phyloP scores from a whole-genome alignment of 2,329 filamentous ascomycete genomes.

The Clarireedia homoeocarpa region DNA sequence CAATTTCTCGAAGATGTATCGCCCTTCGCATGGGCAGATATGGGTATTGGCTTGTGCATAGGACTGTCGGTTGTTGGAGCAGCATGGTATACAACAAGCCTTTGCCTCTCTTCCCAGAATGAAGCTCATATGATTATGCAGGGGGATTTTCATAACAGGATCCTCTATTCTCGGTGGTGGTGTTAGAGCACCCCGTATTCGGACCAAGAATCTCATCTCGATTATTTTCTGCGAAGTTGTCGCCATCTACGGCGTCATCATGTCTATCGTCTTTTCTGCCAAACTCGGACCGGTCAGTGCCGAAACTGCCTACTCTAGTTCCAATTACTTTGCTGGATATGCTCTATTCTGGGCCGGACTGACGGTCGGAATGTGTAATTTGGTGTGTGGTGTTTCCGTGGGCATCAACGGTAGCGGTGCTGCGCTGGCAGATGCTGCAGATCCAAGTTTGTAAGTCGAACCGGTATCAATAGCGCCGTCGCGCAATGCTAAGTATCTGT shows the following conservation, averaged over 20 bases:
- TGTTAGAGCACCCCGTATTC: constrained; percentile 93
- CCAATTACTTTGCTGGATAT: constrained; percentile 89
- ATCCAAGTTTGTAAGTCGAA: constrained; percentile 71
- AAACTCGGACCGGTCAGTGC: constrained; percentile 64
- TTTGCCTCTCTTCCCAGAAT: background rate
- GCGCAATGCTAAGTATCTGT: constrained; percentile 13
- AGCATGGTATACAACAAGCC: constrained; percentile 63
- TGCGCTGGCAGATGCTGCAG: constrained; percentile 90
- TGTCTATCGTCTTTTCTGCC: constrained; percentile 95
- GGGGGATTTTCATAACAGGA: constrained; percentile 98
- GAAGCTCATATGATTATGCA: constrained; percentile 33
- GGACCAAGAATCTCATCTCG: constrained; percentile 98
- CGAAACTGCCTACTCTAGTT: constrained; percentile 60
- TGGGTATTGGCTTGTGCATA: constrained; percentile 91
- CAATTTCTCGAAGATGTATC: constrained; percentile 91
- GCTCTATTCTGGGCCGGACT: constrained; percentile 94
- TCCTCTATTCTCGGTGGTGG: constrained; percentile 95
- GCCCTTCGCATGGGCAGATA: constrained; percentile 84
- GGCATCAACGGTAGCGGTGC: constrained; percentile 98
- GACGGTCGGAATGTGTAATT: constrained; percentile 90
- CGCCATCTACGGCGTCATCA: constrained; percentile 99
- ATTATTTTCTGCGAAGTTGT: constrained; percentile 99
- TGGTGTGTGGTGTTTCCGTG: constrained; percentile 92
- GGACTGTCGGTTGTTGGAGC: constrained; percentile 93
- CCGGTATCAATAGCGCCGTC: background rate